These are phyloP conservation scores for grape (Vitis vinifera) DNA, from an alignment of 164 flowering plant genomes.

Conservation along the genomic window DNA sequence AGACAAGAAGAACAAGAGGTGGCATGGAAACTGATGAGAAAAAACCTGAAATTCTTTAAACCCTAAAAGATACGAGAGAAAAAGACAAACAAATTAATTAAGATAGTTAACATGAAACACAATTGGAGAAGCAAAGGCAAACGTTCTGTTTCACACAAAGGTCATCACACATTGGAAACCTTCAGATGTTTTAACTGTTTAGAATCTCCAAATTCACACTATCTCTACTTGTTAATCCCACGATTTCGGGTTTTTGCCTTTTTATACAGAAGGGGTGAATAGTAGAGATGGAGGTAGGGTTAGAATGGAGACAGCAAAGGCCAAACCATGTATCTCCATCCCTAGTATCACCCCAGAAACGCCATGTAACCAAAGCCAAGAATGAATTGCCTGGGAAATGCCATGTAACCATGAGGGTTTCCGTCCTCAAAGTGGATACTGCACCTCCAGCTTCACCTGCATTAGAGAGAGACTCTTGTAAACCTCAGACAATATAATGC, in stretches of 20 bases:
- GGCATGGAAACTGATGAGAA: too few relatives aligned
- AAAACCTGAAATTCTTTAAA: too few relatives aligned
- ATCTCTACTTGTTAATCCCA: neutral
- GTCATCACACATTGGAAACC: too few relatives aligned
- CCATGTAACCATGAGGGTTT: neutral
- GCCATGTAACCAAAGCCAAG: conserved; percentile 42
- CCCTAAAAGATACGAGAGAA: too few relatives aligned
- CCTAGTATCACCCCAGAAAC: neutral
- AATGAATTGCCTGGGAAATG: conserved; percentile 51
- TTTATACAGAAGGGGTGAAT: conserved; percentile 11
- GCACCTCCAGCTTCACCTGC: conserved; percentile 16
- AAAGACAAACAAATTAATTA: too few relatives aligned
- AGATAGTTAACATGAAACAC: too few relatives aligned
- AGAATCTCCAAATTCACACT: neutral
- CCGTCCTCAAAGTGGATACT: neutral
- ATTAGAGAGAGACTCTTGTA: conserved; percentile 11
- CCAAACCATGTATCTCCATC: neutral
- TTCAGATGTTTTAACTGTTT: neutral
- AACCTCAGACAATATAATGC: conserved; percentile 4
- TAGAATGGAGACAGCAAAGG: neutral
- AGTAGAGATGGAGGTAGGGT: neutral
- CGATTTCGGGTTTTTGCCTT: neutral
- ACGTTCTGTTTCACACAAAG: too few relatives aligned
- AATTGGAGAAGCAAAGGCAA: too few relatives aligned
- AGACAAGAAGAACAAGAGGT: too few relatives aligned